Evolutionary conservation across 345 rosid species (phyloP), one percentile per base, ranked within the genome.

Genomic region (Linum tenue): DNA sequence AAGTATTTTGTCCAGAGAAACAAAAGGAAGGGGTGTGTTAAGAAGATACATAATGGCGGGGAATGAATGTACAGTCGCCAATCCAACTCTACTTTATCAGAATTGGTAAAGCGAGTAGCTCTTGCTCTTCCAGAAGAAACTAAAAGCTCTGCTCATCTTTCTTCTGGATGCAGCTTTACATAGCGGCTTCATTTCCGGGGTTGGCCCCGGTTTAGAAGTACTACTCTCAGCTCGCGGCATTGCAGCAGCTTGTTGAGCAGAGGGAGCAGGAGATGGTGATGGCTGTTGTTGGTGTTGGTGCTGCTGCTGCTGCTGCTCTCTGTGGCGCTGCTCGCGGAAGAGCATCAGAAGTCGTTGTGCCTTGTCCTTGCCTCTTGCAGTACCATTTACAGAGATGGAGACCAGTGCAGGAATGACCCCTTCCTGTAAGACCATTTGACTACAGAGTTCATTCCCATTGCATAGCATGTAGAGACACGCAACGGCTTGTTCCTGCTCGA

Each of bases 91-190:
- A 1, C 64, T 72, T 56, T 22, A 22, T 22, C 31, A 73, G 69
- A 79, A 81, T 72, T 82, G 86, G 74, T 67, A 82, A 60, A 85
- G 69, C 6, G 92, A 87, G 72, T 81, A 86, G 82, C 96, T 95
- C 88, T 85, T 91, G 84, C 77, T 86, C 88, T 87, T 95, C 91
- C 95, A 87, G 16, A 89, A 79, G 66, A 83, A 82, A 63, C 87
- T 85, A 15, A 86, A 80, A 38, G 91, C 91, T 64, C 78, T 95
- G 14, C 85, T 80, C 76, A 81, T 70, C 77, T 76, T 95, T 75
- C 89, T 83, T 66, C 86, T 79, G 2, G 98, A 91, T 48, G 74
- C 76, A 0, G 91, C 84, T 77, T 89, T 95, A 58, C 84, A 81
- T 39, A 73, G 64, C 7, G 81, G 85, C 48, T 87, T 82, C 42